phyloP scores from a whole-genome alignment of 768 basidiomycete species.

The Suillus sp. region DNA sequence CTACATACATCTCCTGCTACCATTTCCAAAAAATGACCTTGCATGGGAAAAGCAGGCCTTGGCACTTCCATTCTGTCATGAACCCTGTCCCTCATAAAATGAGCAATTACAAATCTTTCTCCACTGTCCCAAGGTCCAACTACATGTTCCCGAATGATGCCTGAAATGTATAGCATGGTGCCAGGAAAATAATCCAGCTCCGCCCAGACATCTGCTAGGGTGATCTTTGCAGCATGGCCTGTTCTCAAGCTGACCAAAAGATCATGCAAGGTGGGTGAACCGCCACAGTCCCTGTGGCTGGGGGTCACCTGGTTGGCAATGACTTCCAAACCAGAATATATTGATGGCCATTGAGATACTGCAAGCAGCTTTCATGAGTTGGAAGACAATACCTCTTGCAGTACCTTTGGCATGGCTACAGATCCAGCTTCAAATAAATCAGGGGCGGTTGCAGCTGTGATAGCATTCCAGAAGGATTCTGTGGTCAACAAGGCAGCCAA shows the following conservation, averaged over 20 bases:
- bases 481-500: not conserved
- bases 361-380: not conserved
- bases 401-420: not conserved
- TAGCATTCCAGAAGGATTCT: not conserved
- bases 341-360: not conserved
- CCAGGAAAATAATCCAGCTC: slow-evolving; percentile 11
- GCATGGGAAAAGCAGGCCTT: not conserved
- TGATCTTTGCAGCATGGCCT: not conserved
- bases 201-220: not conserved
- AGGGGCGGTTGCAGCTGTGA: not conserved
- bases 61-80: not conserved
- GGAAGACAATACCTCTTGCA: not conserved
- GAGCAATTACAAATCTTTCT: not conserved
- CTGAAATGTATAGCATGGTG: slow-evolving; percentile 6
- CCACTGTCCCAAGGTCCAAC: not conserved
- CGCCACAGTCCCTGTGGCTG: not conserved
- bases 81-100: slow-evolving; percentile 5
- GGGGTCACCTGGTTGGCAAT: slow-evolving; percentile 3
- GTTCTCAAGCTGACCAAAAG: slow-evolving; percentile 8
- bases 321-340: slow-evolving; percentile 5
- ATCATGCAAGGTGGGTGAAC: not conserved
- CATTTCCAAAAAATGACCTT: not conserved
- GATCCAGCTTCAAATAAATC: not conserved
- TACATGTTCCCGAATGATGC: not conserved
- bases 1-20: not conserved